Evolutionary conservation across 371 early-diverging fungal species (phyloP).

Genomic region (Cokeromyces recurvatus): DNA sequence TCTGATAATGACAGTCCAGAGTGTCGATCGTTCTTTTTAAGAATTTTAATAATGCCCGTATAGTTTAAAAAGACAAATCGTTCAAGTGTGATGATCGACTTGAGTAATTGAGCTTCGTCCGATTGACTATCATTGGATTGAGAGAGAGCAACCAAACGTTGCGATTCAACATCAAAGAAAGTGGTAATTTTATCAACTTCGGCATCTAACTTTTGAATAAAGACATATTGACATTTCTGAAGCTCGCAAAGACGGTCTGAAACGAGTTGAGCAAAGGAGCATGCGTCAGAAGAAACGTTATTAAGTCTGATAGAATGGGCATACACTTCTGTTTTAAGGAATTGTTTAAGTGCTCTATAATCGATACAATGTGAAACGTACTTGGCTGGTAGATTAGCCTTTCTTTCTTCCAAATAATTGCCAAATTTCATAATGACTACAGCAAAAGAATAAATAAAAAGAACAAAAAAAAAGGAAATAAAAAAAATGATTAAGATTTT

Average conservation of each 20-base stretch:
- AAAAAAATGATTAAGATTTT: not conserved
- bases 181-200: conserved; percentile 52
- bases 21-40: conserved; percentile 68
- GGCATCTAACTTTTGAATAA: conserved; percentile 57
- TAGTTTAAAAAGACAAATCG: conserved; percentile 60
- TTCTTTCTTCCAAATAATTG: conserved; percentile 62
- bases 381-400: conserved; percentile 49
- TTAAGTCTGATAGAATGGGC: conserved; percentile 31
- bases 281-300: conserved; percentile 7
- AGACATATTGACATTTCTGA: conserved; percentile 45
- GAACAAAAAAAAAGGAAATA: not conserved
- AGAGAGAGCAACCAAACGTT: conserved; percentile 24
- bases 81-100: conserved; percentile 49
- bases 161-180: conserved; percentile 38
- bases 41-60: conserved; percentile 60
- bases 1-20: conserved; percentile 68
- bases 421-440: conserved; percentile 68
- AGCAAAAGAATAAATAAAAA: not conserved
- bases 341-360: conserved; percentile 57
- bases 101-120: conserved; percentile 27
- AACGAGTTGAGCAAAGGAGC: conserved; percentile 41
- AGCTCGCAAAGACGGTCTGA: conserved; percentile 41
- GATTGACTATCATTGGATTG: conserved; percentile 9
- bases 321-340: conserved; percentile 50
- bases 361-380: conserved; percentile 62